Evolutionary conservation across 805 yeast genomes (phyloP).

Genomic region (Metschnikowia hibisci): DNA sequence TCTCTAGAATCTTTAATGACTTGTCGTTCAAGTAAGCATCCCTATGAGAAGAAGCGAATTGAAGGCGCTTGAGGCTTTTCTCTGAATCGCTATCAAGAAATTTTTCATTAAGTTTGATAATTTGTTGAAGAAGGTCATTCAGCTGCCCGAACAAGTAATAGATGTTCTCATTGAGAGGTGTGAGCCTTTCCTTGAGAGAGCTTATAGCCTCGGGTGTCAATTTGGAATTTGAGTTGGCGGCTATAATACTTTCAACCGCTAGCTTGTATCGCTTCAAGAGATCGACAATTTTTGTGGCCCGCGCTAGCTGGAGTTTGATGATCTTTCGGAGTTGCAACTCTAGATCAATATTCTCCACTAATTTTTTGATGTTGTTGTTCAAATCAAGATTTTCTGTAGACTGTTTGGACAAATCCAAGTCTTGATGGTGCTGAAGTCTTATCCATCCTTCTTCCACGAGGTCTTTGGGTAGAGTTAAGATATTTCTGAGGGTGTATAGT

Average conservation of each 20-base stretch:
- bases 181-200: constrained; percentile 29
- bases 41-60: constrained; percentile 29
- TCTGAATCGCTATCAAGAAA: constrained; percentile 20
- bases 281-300: constrained; percentile 33
- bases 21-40: constrained; percentile 41
- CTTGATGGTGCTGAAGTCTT: constrained; percentile 64
- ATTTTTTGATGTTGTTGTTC: constrained; percentile 9
- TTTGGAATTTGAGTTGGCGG: constrained; percentile 15
- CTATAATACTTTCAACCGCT: constrained; percentile 20
- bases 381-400: constrained; percentile 5
- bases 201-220: constrained; percentile 22
- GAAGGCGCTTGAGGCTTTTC: constrained; percentile 21
- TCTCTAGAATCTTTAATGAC: constrained; percentile 17
- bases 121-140: constrained; percentile 31
- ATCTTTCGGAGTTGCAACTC: constrained; percentile 44
- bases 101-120: constrained; percentile 24
- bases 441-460: constrained; percentile 64
- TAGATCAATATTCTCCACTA: constrained; percentile 37
- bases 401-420: constrained; percentile 28
- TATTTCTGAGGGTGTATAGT: constrained; percentile 72
- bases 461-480: constrained; percentile 65
- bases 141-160: constrained; percentile 44
- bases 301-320: constrained; percentile 36
- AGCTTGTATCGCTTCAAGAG: constrained; percentile 30
- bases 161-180: constrained; percentile 47